These are phyloP conservation scores for Thyridium curvatum DNA, from an alignment of 2,329 filamentous ascomycete genomes.

Conservation along the genomic window DNA sequence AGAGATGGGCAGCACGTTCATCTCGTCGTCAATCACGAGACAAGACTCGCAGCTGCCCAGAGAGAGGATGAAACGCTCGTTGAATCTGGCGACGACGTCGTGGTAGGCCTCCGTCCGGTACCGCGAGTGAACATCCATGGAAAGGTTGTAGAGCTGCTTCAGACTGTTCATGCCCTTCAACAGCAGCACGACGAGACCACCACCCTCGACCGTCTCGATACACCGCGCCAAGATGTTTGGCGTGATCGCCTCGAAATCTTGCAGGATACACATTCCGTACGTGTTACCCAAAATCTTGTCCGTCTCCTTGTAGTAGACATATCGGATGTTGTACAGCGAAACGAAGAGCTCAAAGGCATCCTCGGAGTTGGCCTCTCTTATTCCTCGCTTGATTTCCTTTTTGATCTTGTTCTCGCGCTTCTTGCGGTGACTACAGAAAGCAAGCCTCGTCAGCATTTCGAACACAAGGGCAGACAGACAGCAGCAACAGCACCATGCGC, in stretches of 20 bases:
- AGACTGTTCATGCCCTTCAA: constrained; percentile 95
- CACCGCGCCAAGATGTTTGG: constrained; percentile 94
- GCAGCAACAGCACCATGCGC: too few relatives aligned
- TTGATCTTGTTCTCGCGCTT: constrained; percentile 98
- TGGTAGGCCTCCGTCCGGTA: constrained; percentile 95
- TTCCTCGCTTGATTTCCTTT: constrained; percentile 93
- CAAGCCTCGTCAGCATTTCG: constrained; percentile 20
- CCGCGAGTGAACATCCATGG: constrained; percentile 95
- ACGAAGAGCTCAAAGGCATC: constrained; percentile 98
- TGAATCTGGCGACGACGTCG: constrained; percentile 93
- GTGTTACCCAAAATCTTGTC: constrained; percentile 98
- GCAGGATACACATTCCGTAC: constrained; percentile 74
- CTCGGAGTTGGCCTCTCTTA: constrained; percentile 84
- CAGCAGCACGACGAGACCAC: constrained; percentile 82
- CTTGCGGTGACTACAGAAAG: constrained; percentile 70
- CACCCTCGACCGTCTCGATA: constrained; percentile 96
- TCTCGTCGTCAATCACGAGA: constrained; percentile 92
- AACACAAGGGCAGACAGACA: background rate
- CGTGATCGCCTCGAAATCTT: constrained; percentile 96
- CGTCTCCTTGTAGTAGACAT: constrained; percentile 99
- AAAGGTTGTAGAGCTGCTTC: constrained; percentile 93
- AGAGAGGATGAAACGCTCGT: constrained; percentile 93
- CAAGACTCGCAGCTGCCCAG: constrained; percentile 93
- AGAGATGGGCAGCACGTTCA: constrained; percentile 95
- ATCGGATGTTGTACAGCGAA: constrained; percentile 92